Conservation (phyloP, 2,329 filamentous ascomycete species). For the Neoscytalidium dimidiatum region DNA sequence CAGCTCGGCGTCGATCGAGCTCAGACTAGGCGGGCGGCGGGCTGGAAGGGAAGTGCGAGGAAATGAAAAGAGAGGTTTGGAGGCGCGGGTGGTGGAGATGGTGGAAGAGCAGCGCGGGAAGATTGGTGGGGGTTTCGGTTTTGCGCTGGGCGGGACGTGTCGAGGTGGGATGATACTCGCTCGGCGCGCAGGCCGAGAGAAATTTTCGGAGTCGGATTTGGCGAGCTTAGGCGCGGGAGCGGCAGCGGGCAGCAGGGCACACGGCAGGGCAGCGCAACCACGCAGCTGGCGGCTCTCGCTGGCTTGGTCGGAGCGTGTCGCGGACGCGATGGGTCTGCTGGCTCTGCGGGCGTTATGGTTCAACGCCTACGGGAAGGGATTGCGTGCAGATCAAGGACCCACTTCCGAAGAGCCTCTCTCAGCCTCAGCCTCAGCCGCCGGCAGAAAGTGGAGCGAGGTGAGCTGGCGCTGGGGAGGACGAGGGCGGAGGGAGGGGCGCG, state of each 20-base stretch:
- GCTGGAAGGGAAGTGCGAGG: neutral
- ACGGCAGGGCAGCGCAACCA: conserved; percentile 5
- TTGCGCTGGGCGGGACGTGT: conserved; percentile 17
- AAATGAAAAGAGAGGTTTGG: conserved; percentile 1
- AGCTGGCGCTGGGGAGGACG: conserved; percentile 2
- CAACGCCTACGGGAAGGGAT: conserved; percentile 19
- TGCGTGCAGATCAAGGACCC: conserved; percentile 20
- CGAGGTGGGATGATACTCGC: conserved; percentile 20
- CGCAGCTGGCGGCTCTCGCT: neutral
- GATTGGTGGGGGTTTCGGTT: conserved; percentile 19
- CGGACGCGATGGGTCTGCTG: conserved; percentile 4
- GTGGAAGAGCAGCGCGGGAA: conserved; percentile 6
- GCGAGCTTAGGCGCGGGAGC: neutral
- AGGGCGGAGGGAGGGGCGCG: neutral
- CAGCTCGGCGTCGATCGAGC: conserved; percentile 17
- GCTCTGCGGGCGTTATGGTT: conserved; percentile 14
- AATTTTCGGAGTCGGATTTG: conserved; percentile 21
- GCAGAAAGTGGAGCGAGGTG: conserved; percentile 18
- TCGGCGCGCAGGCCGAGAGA: conserved; percentile 20
- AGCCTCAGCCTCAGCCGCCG: conserved; percentile 19
- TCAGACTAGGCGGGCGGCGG: neutral
- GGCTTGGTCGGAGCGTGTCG: neutral
- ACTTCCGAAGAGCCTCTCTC: conserved; percentile 19
- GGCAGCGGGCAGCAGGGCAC: neutral
- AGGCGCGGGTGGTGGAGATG: conserved; percentile 12